Evolutionary conservation across 1,284 basidiomycete genomes (phyloP).

Genomic region (Naganishia albida): DNA sequence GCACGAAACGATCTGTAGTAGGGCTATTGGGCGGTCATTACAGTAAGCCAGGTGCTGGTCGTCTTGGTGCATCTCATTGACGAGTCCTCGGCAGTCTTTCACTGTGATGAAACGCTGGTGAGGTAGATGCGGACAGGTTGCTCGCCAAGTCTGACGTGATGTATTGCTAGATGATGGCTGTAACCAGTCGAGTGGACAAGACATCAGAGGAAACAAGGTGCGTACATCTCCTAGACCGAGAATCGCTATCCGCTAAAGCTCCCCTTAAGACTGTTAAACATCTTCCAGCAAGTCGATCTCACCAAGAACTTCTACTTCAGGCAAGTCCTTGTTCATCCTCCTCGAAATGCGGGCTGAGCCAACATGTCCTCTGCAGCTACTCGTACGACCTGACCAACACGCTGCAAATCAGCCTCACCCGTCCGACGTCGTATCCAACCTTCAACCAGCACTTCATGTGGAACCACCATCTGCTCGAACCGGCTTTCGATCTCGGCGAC

Average conservation of each 20-base stretch:
- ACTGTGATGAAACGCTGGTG: conserved; percentile 90
- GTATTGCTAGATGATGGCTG: conserved; percentile 43
- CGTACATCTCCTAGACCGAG: conserved; percentile 36
- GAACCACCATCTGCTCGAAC: conserved; percentile 88
- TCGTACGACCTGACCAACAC: conserved; percentile 97
- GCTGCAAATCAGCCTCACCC: conserved; percentile 87
- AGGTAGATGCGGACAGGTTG: neutral
- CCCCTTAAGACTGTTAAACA: conserved; percentile 64
- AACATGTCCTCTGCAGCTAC: conserved; percentile 61
- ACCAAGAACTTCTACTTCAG: conserved; percentile 99
- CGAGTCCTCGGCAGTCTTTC: conserved; percentile 65
- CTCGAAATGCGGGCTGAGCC: neutral
- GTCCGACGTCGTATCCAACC: conserved; percentile 47
- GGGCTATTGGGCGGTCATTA: conserved; percentile 95
- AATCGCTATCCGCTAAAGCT: conserved; percentile 15
- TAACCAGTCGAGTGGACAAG: conserved; percentile 61
- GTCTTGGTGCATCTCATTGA: neutral
- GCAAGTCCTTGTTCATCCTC: conserved; percentile 54
- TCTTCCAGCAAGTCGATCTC: conserved; percentile 98
- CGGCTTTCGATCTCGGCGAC: conserved; percentile 55
- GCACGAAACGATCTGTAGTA: conserved; percentile 87
- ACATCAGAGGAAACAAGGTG: conserved; percentile 76
- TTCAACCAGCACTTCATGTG: conserved; percentile 93
- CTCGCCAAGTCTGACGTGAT: no score
- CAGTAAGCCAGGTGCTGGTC: conserved; percentile 40